phyloP scores from a whole-genome alignment of 2,329 filamentous ascomycete genomes.

The Calonectria hawksworthii region DNA sequence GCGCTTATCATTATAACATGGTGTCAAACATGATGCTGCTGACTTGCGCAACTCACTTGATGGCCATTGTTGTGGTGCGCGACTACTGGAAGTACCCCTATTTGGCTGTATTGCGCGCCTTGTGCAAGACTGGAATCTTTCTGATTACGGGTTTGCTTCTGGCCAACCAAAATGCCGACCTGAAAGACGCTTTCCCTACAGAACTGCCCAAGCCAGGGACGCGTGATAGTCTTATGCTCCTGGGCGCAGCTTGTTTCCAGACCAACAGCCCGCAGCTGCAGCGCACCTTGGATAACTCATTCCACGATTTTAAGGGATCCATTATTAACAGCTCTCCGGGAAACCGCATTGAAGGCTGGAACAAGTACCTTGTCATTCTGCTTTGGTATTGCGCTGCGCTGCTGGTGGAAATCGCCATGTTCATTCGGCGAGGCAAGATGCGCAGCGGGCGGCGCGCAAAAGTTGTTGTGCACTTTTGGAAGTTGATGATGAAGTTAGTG shows the following conservation, averaged over 20 bases:
- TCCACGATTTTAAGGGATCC: not conserved
- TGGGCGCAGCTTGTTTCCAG: slow-evolving; percentile 28
- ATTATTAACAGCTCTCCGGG: slow-evolving; percentile 13
- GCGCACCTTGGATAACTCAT: not conserved
- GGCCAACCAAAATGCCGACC: slow-evolving; percentile 21
- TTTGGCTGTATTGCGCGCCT: slow-evolving; percentile 11
- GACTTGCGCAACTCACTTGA: slow-evolving; percentile 28
- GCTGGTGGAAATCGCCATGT: slow-evolving; percentile 20
- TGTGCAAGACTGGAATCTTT: slow-evolving; percentile 28
- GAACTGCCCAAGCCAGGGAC: not conserved
- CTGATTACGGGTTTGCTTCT: slow-evolving; percentile 22
- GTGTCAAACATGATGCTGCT: slow-evolving; percentile 30
- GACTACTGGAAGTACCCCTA: slow-evolving; percentile 28
- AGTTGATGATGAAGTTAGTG: not conserved
- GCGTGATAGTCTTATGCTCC: slow-evolving; percentile 10
- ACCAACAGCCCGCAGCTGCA: slow-evolving; percentile 9
- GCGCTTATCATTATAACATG: slow-evolving; percentile 30
- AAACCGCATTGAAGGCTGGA: slow-evolving; percentile 28
- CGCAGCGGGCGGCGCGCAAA: slow-evolving; percentile 17
- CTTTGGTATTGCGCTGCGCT: slow-evolving; percentile 22
- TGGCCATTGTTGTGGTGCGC: slow-evolving; percentile 25
- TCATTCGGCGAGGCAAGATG: slow-evolving; percentile 21
- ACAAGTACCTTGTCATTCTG: slow-evolving; percentile 27
- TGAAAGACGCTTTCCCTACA: slow-evolving; percentile 15
- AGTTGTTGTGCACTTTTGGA: slow-evolving; percentile 3